A percentile compares a stretch with the other conserved stretches of the same genome.
Conservation (phyloP, 768 basidiomycete species). For the Pilatotrama ljubarskyi region DNA sequence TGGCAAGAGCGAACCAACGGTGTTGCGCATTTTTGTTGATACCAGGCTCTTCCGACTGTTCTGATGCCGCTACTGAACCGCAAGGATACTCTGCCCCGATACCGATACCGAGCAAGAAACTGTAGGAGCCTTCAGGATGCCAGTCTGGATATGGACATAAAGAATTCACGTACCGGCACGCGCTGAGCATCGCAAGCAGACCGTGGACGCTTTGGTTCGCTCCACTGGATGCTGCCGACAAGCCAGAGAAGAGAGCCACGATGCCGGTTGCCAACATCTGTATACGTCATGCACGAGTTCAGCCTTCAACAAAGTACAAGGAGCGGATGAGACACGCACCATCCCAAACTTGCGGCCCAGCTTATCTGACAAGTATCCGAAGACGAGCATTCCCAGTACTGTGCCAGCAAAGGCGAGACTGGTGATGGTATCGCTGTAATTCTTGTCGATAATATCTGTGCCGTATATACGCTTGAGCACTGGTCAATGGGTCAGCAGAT, state of each 20-base stretch:
- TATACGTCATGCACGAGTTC: neutral
- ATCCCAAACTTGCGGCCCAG: conserved; percentile 88
- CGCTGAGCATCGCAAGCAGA: conserved; percentile 74
- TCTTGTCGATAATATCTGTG: conserved; percentile 46
- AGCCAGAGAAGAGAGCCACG: conserved; percentile 78
- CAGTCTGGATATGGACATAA: neutral
- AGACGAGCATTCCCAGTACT: conserved; percentile 80
- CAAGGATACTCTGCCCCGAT: conserved; percentile 90
- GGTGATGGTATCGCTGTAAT: conserved; percentile 63
- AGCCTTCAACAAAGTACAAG: neutral
- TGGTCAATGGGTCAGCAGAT: conserved; percentile 25
- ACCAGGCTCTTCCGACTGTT: conserved; percentile 83
- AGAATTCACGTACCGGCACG: conserved; percentile 63
- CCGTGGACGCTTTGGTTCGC: conserved; percentile 70
- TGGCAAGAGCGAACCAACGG: conserved; percentile 84
- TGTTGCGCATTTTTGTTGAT: conserved; percentile 82
- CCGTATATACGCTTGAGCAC: conserved; percentile 77
- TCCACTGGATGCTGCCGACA: conserved; percentile 83
- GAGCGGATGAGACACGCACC: conserved; percentile 44
- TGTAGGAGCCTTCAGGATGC: conserved; percentile 30
- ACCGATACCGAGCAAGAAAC: conserved; percentile 88
- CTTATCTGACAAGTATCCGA: conserved; percentile 85
- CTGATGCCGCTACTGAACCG: conserved; percentile 85
- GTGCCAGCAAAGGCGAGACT: conserved; percentile 84
- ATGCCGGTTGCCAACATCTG: conserved; percentile 83